Evolutionary conservation across 2,329 filamentous ascomycete genomes (phyloP).

Genomic region (Monilinia fructigena): DNA sequence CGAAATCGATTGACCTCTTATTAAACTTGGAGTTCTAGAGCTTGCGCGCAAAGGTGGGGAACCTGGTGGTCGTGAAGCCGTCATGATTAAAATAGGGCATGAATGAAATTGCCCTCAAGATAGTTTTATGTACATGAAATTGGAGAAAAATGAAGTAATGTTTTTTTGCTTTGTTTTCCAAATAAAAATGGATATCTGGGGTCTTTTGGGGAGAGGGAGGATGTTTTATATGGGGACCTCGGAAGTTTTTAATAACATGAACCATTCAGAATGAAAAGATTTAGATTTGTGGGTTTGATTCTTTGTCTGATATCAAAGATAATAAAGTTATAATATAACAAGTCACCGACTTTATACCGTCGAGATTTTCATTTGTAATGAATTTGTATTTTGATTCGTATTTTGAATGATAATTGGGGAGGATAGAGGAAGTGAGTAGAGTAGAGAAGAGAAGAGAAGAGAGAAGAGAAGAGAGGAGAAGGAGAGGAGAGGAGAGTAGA

Average conservation of each 20-base stretch:
- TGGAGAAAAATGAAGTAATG: conserved; percentile 8
- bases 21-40: conserved; percentile 16
- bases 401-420: no score
- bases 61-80: conserved; percentile 15
- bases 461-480: no score
- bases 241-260: not conserved
- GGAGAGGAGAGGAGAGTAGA: no score
- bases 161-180: not conserved
- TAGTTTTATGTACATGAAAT: conserved; percentile 13
- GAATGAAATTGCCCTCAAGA: not conserved
- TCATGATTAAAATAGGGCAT: conserved; percentile 15
- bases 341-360: conserved; percentile 12
- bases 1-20: conserved; percentile 15
- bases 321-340: not conserved
- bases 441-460: no score
- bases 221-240: conserved; percentile 5
- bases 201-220: not conserved
- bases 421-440: no score
- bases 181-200: not conserved
- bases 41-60: conserved; percentile 12
- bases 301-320: not conserved
- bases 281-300: conserved; percentile 3
- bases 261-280: conserved; percentile 9
- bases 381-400: not conserved
- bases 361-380: conserved; percentile 16